Percentiles rank a stretch among this genome's conserved stretches.
phyloP scores from a whole-genome alignment of 2,329 filamentous ascomycete genomes.

The Fusarium begoniae region DNA sequence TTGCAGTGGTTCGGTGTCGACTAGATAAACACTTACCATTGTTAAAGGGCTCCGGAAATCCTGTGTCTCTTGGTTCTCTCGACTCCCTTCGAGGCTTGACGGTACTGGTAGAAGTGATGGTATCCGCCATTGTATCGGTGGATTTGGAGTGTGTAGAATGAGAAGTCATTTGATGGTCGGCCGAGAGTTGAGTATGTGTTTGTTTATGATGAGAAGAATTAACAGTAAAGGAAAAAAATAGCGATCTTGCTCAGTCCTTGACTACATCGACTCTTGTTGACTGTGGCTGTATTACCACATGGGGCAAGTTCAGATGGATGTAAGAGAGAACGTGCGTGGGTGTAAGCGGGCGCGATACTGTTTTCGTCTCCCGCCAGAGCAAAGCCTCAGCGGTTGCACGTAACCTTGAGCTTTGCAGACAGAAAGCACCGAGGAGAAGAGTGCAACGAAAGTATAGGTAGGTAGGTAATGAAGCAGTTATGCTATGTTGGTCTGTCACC shows the following conservation, averaged over 20 bases:
- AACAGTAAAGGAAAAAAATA: background rate
- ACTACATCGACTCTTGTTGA: constrained; percentile 25
- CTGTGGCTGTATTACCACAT: constrained; percentile 23
- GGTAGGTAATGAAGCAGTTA: background rate
- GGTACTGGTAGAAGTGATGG: constrained; percentile 39
- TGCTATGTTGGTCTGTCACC: constrained; percentile 13
- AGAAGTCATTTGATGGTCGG: constrained; percentile 8
- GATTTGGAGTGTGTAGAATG: constrained; percentile 17
- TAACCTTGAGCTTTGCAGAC: background rate
- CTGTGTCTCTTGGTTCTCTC: constrained; percentile 55
- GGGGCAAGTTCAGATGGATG: constrained; percentile 33
- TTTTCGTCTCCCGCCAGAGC: constrained; percentile 30
- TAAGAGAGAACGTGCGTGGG: background rate
- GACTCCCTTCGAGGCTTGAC: constrained; percentile 39
- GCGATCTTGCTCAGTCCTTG: constrained; percentile 22
- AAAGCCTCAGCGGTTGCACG: constrained; percentile 32
- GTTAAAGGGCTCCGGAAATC: constrained; percentile 62
- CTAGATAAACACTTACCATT: constrained; percentile 50
- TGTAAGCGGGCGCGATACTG: constrained; percentile 41
- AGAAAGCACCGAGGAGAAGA: background rate
- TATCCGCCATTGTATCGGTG: constrained; percentile 43
- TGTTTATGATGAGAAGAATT: background rate
- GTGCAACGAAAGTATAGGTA: background rate
- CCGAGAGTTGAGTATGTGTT: background rate
- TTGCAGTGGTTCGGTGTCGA: background rate